Conservation (phyloP, 192 early-diverging fungal species). For the Coemansia pectinata region DNA sequence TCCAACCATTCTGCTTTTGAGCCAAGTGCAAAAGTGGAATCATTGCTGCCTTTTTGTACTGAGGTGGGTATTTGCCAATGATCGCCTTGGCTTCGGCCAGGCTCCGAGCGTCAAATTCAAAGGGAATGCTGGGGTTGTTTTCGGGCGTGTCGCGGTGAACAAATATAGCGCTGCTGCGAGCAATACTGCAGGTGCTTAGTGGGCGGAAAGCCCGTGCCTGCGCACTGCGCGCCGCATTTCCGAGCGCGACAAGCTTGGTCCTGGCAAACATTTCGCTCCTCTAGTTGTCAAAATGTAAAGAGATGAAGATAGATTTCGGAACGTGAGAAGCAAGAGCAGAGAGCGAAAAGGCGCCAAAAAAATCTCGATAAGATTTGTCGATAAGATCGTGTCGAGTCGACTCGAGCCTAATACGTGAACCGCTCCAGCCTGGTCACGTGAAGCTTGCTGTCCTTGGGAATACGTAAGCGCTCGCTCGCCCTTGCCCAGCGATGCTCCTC, state of each 20-base stretch:
- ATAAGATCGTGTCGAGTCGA: not conserved
- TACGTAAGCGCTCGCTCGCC: constrained; percentile 14
- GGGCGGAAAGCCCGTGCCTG: constrained; percentile 11
- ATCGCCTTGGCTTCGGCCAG: constrained; percentile 79
- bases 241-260: constrained; percentile 9
- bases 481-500: not conserved
- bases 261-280: constrained; percentile 33
- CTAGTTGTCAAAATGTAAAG: not conserved
- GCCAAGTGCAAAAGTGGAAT: constrained; percentile 94
- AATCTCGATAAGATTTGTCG: not conserved
- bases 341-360: not conserved
- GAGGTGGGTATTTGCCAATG: constrained; percentile 90
- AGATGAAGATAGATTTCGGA: too few relatives aligned
- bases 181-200: constrained; percentile 19
- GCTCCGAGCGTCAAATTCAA: constrained; percentile 85
- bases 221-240: constrained; percentile 6
- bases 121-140: constrained; percentile 81
- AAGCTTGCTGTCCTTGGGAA: not conserved
- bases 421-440: constrained; percentile 8
- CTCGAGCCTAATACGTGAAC: not conserved
- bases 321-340: not conserved
- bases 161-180: constrained; percentile 51
- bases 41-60: constrained; percentile 98
- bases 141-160: constrained; percentile 76
- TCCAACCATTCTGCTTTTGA: constrained; percentile 95